phyloP scores from a whole-genome alignment of 441 rosid species.

The Corymbia calophylla region DNA sequence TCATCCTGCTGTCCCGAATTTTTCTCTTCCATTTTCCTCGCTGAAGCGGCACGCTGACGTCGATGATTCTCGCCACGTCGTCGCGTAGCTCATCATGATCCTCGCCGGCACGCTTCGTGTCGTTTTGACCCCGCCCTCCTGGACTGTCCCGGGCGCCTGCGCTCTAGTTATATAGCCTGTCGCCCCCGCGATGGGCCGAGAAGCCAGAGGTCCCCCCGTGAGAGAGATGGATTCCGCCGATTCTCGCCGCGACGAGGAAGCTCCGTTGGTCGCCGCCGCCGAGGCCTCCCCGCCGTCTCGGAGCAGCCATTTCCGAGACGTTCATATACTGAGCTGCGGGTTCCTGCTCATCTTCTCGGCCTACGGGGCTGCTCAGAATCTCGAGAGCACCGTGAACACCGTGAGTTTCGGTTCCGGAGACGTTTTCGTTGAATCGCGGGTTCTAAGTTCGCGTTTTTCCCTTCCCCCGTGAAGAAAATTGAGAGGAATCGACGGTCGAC shows the following conservation, averaged over 20 bases:
- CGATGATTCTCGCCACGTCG: not conserved
- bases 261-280: conserved; percentile 36
- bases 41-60: conserved; percentile 11
- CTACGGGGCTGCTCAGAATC: conserved; percentile 95
- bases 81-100: not conserved
- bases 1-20: not conserved
- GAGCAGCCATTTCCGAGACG: conserved; percentile 48
- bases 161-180: conserved; percentile 1
- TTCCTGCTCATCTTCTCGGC: conserved; percentile 78
- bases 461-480: not conserved
- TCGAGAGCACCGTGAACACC: conserved; percentile 68
- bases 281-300: conserved; percentile 15
- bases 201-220: not conserved
- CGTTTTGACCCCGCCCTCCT: not conserved
- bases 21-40: not conserved
- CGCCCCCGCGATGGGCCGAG: not conserved
- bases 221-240: conserved; percentile 30
- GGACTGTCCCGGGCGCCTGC: conserved; percentile 5
- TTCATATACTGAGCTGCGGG: conserved; percentile 73
- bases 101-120: not conserved
- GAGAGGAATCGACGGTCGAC: not conserved
- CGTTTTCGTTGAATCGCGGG: not conserved
- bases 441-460: not conserved
- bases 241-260: conserved; percentile 43
- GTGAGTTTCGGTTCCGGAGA: conserved; percentile 20